A percentile compares a stretch with the other conserved stretches of the same genome.
Conservation (phyloP, 257 asterid species). For the Gynochthodes officinalis region DNA sequence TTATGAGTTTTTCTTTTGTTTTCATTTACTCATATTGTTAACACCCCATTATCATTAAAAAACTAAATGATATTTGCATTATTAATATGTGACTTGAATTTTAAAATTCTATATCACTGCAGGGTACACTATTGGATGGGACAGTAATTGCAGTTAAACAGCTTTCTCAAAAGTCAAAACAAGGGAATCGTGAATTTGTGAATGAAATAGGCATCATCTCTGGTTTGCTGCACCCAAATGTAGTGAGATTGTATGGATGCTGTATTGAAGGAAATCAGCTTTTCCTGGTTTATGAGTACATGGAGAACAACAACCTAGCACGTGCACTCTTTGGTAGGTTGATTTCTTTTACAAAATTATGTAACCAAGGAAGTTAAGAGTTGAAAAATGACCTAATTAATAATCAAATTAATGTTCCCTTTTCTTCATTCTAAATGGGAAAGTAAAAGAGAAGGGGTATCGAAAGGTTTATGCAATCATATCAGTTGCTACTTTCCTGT, state of each 20-base stretch:
- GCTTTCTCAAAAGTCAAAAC: conserved; percentile 58
- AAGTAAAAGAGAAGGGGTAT: background rate
- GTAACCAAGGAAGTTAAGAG: background rate
- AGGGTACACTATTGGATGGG: conserved; percentile 60
- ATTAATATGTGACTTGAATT: too few relatives aligned
- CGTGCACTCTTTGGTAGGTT: conserved; percentile 51
- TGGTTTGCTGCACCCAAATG: conserved; percentile 62
- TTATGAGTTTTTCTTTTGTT: background rate
- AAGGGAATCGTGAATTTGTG: conserved; percentile 67
- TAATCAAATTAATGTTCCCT: background rate
- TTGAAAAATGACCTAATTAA: background rate
- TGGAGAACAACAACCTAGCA: conserved; percentile 64
- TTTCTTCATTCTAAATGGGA: background rate
- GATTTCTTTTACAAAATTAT: background rate
- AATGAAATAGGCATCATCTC: conserved; percentile 64
- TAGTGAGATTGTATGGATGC: conserved; percentile 62
- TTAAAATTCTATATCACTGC: background rate
- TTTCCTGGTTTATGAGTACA: conserved; percentile 59
- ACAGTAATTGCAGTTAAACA: conserved; percentile 58
- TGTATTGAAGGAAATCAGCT: conserved; percentile 63
- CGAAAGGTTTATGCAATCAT: background rate
- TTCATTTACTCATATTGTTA: background rate
- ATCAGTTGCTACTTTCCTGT: background rate
- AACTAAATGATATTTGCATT: too few relatives aligned
- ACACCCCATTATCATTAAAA: background rate